Conservation (phyloP, 345 rosid genomes). For the Eucalyptus pumila region DNA sequence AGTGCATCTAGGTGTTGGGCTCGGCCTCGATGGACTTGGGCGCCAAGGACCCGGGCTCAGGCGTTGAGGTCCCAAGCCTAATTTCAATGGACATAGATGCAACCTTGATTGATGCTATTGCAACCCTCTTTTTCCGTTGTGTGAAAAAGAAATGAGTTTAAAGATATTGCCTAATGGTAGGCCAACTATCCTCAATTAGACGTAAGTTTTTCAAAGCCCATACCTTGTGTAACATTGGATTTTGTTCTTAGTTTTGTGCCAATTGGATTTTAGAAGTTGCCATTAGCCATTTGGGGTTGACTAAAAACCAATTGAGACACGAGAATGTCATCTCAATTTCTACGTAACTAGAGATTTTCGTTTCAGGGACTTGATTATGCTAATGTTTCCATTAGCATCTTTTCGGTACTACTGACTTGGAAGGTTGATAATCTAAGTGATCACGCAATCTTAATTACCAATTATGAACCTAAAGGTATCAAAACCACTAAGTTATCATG, state of each 20-base stretch:
- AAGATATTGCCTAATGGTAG: neutral
- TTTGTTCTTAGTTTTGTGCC: neutral
- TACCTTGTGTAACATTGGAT: too few relatives aligned
- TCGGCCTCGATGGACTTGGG: rapidly evolving
- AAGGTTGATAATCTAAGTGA: neutral
- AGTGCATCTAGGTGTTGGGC: neutral
- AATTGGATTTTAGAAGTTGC: too few relatives aligned
- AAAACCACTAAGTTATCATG: neutral
- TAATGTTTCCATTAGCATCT: too few relatives aligned
- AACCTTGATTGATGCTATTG: neutral
- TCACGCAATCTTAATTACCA: neutral
- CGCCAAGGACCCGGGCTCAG: rapidly evolving
- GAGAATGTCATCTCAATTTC: neutral
- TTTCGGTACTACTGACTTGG: rapidly evolving
- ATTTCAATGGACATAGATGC: neutral
- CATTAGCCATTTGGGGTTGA: neutral
- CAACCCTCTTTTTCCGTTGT: rapidly evolving
- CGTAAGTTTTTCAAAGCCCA: neutral
- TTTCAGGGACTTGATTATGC: neutral
- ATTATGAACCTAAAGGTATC: neutral
- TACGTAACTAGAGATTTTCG: too few relatives aligned
- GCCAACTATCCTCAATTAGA: neutral
- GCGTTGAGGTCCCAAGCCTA: neutral
- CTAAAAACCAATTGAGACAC: neutral
- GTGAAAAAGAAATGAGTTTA: rapidly evolving